These are phyloP conservation scores for Aureobasidium vineae DNA, from an alignment of 2,329 filamentous ascomycete species.

Conservation along the genomic window DNA sequence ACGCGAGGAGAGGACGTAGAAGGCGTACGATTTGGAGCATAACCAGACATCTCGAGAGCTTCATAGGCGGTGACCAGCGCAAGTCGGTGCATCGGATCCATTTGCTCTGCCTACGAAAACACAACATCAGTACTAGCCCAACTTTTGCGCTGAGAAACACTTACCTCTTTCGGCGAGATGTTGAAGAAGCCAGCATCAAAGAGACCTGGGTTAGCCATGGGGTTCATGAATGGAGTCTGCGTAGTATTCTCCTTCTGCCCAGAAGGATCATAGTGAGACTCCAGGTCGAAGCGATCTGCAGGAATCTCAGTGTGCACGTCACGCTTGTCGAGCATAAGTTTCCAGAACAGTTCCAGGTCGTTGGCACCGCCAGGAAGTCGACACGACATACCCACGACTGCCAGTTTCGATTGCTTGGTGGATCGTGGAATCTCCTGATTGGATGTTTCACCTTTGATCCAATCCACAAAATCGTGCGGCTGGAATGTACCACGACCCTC, in stretches of 20 bases:
- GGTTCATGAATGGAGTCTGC: slow-evolving; percentile 40
- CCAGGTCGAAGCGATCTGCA: not conserved
- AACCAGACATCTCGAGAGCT: slow-evolving; percentile 33
- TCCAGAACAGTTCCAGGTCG: not conserved
- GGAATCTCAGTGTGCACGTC: not conserved
- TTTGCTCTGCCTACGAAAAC: slow-evolving; percentile 53
- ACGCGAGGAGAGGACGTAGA: slow-evolving; percentile 36
- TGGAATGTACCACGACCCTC: too few species aligned
- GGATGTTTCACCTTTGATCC: not conserved
- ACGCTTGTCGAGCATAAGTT: not conserved
- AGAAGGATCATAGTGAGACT: not conserved
- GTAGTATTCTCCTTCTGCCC: not conserved
- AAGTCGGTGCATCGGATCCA: slow-evolving; percentile 49
- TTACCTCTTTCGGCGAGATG: slow-evolving; percentile 70
- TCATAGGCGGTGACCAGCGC: slow-evolving; percentile 35
- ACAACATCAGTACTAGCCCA: too few species aligned
- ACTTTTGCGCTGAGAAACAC: too few species aligned
- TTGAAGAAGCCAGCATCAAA: slow-evolving; percentile 84
- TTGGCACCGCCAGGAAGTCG: slow-evolving; percentile 32
- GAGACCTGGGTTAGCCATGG: slow-evolving; percentile 69
- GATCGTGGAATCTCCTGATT: slow-evolving; percentile 17
- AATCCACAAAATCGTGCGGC: not conserved
- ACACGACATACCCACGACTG: slow-evolving; percentile 35
- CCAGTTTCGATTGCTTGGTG: slow-evolving; percentile 29
- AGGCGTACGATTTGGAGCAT: slow-evolving; percentile 35